phyloP scores from a whole-genome alignment of 225 moss, liverwort and hornwort species.

The Physcomitrium patens region DNA sequence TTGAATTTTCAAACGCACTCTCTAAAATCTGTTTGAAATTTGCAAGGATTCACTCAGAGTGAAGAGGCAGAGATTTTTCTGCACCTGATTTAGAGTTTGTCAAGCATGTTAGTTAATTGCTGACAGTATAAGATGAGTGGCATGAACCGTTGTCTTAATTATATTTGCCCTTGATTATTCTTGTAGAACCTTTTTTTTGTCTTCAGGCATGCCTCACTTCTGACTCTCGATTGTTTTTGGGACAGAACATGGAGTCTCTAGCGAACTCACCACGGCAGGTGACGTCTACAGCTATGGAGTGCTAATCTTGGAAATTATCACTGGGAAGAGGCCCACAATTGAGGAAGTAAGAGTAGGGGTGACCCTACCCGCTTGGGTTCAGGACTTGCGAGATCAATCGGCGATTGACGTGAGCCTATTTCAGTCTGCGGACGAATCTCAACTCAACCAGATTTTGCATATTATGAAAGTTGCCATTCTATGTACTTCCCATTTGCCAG shows the following conservation, averaged over 20 bases:
- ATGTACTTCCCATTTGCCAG: conserved; percentile 49
- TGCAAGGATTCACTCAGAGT: no score
- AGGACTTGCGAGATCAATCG: conserved; percentile 36
- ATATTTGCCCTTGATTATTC: no score
- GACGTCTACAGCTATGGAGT: conserved; percentile 70
- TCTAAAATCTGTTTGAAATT: no score
- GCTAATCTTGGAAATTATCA: conserved; percentile 53
- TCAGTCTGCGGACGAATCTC: conserved; percentile 45
- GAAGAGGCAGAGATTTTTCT: no score
- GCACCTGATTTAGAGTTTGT: no score
- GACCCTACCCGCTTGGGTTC: conserved; percentile 58
- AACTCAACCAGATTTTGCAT: conserved; percentile 50
- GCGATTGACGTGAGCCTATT: conserved; percentile 46
- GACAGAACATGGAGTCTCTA: conserved; percentile 47
- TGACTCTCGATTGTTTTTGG: neutral
- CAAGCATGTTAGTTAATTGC: no score
- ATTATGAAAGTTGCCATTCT: conserved; percentile 47
- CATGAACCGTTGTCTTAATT: no score
- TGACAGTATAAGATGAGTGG: no score
- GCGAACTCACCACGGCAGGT: conserved; percentile 43
- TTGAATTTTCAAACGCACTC: no score
- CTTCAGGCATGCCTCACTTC: no score
- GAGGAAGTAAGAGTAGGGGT: conserved; percentile 42
- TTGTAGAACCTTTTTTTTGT: no score
- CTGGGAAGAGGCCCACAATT: conserved; percentile 52